These are phyloP conservation scores for Cafeteria roenbergensis DNA, from an alignment of 108 stramenopile genomes.

Conservation along the genomic window DNA sequence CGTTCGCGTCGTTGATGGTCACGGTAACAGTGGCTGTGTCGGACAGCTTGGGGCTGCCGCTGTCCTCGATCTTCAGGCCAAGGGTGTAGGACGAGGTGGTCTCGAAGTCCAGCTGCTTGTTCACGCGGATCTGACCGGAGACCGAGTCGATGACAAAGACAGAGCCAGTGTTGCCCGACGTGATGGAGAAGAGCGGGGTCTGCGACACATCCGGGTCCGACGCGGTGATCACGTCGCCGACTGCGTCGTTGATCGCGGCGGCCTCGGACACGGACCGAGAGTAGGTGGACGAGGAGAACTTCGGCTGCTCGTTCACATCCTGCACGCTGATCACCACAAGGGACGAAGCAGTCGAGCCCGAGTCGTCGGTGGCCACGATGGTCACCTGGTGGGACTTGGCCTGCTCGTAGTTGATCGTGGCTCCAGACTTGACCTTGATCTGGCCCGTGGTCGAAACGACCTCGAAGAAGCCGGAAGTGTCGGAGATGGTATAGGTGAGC, in stretches of 20 bases:
- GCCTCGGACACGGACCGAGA: too few species aligned
- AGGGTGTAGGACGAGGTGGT: background rate
- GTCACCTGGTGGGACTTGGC: background rate
- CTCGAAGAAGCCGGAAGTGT: background rate
- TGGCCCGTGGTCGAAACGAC: background rate
- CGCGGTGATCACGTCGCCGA: background rate
- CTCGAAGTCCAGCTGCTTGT: background rate
- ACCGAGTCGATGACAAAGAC: background rate
- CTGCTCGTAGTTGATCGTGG: background rate
- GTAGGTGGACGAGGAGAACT: background rate
- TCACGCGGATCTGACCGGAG: background rate
- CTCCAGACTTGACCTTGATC: background rate
- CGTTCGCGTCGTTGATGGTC: background rate
- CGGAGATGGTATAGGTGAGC: background rate
- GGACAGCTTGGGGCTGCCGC: background rate
- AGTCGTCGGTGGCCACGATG: background rate
- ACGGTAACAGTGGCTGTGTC: background rate
- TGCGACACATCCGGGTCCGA: background rate
- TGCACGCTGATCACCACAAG: background rate
- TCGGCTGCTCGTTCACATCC: background rate
- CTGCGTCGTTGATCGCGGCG: background rate
- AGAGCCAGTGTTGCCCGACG: background rate
- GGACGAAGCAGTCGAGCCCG: too few species aligned
- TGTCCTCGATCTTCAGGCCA: background rate
- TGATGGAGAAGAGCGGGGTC: background rate